Percentiles rank a stretch among this genome's conserved stretches.
These are phyloP conservation scores for Globisporangium lucens DNA, from an alignment of 352 stramenopile genomes.

Conservation along the genomic window DNA sequence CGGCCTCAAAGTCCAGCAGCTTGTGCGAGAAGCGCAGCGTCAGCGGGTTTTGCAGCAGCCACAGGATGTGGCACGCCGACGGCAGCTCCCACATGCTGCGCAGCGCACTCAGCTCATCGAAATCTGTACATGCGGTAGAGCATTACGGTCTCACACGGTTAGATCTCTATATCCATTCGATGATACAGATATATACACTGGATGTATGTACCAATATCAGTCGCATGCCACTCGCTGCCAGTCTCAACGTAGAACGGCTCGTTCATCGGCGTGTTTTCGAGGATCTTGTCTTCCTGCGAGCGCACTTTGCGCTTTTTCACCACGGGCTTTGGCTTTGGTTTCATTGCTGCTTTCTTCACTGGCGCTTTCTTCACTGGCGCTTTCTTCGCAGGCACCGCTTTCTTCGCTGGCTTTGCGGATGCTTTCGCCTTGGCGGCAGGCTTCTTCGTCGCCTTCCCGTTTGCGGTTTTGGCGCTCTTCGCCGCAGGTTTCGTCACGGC, in stretches of 20 bases:
- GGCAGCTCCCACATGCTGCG: constrained; percentile 74
- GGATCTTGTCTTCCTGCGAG: constrained; percentile 50
- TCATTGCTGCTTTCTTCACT: constrained; percentile 20
- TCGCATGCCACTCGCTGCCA: constrained; percentile 62
- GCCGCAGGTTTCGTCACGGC: constrained; percentile 6
- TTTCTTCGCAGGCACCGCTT: background rate
- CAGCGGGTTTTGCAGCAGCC: constrained; percentile 76
- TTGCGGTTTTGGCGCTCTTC: background rate
- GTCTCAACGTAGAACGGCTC: constrained; percentile 70
- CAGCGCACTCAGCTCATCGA: constrained; percentile 63
- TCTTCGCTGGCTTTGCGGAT: background rate
- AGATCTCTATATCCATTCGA: background rate
- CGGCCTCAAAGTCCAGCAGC: constrained; percentile 81
- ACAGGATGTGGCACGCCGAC: constrained; percentile 78
- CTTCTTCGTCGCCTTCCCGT: constrained; percentile 3
- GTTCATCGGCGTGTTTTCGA: constrained; percentile 56
- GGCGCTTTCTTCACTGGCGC: constrained; percentile 7
- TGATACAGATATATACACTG: background rate
- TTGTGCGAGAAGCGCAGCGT: constrained; percentile 76
- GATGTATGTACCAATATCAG: constrained; percentile 34
- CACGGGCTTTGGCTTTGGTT: constrained; percentile 15
- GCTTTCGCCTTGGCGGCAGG: constrained; percentile 1
- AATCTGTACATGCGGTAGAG: constrained; percentile 28
- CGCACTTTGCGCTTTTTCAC: constrained; percentile 54
- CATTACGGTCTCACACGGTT: background rate